Evolutionary conservation across 257 asterid species (phyloP), one percentile per base, ranked within the genome.

Genomic region (Primulina huaijiensis): DNA sequence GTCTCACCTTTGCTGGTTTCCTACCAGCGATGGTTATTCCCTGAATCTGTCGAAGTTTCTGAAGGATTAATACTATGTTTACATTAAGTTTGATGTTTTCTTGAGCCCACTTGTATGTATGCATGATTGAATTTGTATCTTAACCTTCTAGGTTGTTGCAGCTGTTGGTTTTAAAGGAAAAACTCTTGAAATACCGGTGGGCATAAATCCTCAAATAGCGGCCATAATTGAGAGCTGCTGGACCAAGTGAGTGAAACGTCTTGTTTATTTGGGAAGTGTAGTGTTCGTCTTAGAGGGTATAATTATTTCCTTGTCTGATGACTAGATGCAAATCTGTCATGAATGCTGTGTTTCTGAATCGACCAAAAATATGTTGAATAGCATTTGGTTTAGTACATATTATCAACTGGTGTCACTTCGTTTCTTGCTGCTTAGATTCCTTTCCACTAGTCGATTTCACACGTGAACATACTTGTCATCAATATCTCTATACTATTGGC

Each of bases 161-260:
- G 98, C 97, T 66, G 97, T 92, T 76, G 97, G 92, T 60, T 92
- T 92, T 64, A 82, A 88, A 78, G 80, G 87, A 56, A 88, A 77
- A 78, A 85, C 95, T 75, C 95, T 88, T 75, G 95, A 92, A 64
- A 87, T 90, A 61, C 96, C 98, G 19, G 74, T 70, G 20, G 90
- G 84, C 46, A 60, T 90, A 66, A 89, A 92, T 84, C 92, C 92
- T 76, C 89, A 81, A 69, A 73, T 92, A 76, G 94, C 95, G 67
- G 84, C 83, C 70, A 68, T 90, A 65, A 92, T 92, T 72, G 96
- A 87, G 74, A 81, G 86, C 56, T 88, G 98, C 85, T 92, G 96
- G 94, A 88, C 90, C 72, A 84, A 84, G 98, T 92, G 79, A 88
- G 96, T 81, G 61, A 23, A 52, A 20, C 61, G 34, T 71, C 68